Conservation (phyloP, 2,329 filamentous ascomycete species). For the Fusarium sp. region DNA sequence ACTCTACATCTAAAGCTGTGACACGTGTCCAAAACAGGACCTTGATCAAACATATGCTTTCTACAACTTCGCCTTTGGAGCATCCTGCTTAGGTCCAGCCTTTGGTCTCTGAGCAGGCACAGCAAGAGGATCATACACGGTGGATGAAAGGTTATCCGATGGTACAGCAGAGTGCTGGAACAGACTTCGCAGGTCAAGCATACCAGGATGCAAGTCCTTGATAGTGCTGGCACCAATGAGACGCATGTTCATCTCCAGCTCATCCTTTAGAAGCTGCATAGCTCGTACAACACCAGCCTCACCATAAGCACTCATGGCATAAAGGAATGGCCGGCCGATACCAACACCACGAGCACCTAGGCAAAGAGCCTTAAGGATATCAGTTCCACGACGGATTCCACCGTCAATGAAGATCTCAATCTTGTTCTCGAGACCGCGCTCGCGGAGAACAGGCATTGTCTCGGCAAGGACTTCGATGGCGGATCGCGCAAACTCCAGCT, state of each 20-base stretch:
- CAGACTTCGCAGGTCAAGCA: conserved; percentile 83
- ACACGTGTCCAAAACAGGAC: conserved; percentile 5
- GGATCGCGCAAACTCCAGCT: conserved; percentile 91
- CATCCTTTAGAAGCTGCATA: conserved; percentile 92
- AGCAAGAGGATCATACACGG: conserved; percentile 67
- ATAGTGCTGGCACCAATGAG: conserved; percentile 84
- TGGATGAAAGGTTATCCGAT: conserved; percentile 60
- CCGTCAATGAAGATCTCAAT: conserved; percentile 94
- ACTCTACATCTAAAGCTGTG: conserved; percentile 33
- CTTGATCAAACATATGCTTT: conserved; percentile 23
- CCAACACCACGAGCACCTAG: conserved; percentile 92
- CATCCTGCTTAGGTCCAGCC: conserved; percentile 33
- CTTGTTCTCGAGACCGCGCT: conserved; percentile 77
- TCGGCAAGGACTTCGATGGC: conserved; percentile 92
- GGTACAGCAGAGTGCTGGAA: conserved; percentile 65
- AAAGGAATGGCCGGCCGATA: conserved; percentile 94
- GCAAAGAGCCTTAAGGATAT: conserved; percentile 95
- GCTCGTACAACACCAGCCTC: conserved; percentile 88
- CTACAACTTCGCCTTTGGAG: conserved; percentile 61
- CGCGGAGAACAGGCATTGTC: conserved; percentile 87
- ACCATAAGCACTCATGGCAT: conserved; percentile 95
- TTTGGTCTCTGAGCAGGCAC: conserved; percentile 65
- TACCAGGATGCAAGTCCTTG: conserved; percentile 80
- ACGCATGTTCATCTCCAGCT: conserved; percentile 99
- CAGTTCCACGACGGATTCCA: conserved; percentile 88